phyloP scores from a whole-genome alignment of 306 rosid species.

The Quercus parvula region DNA sequence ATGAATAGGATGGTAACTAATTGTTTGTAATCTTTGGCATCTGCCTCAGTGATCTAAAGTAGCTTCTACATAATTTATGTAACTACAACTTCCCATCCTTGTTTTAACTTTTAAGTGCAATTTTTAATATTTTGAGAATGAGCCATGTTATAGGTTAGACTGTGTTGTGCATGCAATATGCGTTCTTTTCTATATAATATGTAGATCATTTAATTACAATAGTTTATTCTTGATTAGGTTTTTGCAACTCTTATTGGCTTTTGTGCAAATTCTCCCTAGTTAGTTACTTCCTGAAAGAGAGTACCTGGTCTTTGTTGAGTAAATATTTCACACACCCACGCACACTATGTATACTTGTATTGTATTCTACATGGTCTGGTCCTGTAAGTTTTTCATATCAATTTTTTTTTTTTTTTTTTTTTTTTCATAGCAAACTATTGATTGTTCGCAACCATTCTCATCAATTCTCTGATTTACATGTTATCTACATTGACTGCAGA shows the following conservation, averaged over 20 bases:
- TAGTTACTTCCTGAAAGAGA: background rate
- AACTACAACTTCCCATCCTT: background rate
- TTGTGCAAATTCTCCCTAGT: background rate
- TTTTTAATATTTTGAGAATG: background rate
- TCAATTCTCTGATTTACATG: slow-evolving; percentile 19
- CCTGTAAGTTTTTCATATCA: background rate
- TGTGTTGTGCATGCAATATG: too few relatives aligned
- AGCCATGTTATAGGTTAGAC: background rate
- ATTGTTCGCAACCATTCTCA: background rate
- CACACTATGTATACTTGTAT: background rate
- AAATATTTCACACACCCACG: background rate
- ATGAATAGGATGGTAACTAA: background rate
- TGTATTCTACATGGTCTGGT: background rate
- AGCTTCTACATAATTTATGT: background rate
- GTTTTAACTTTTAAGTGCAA: background rate
- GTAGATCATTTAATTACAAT: background rate
- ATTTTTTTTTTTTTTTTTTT: background rate
- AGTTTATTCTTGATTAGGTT: background rate
- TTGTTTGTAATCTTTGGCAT: background rate
- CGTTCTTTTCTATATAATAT: background rate
- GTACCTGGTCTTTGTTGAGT: background rate
- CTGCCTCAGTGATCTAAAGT: background rate
- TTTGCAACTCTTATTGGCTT: background rate
- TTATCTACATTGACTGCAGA: slow-evolving; percentile 40
- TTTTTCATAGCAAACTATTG: background rate